These are phyloP conservation scores for Marsdenia floribunda DNA, from an alignment of 257 asterid species.

Conservation along the genomic window DNA sequence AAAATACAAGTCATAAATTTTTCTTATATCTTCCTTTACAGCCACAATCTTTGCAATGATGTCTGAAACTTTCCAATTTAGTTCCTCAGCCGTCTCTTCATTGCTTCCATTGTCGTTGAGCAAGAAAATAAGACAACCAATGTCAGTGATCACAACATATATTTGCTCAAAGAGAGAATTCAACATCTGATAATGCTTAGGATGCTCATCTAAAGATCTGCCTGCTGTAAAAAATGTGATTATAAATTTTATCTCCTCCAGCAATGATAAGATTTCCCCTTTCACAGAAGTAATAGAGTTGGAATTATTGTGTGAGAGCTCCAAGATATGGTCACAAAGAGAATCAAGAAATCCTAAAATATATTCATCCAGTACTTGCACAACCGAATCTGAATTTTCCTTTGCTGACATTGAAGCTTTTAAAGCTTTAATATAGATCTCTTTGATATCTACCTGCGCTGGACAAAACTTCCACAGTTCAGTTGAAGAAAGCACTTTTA, in stretches of 20 bases:
- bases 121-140: background rate
- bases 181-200: background rate
- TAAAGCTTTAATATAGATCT: background rate
- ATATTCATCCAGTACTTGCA: background rate
- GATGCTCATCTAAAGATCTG: background rate
- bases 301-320: background rate
- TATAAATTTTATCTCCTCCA: background rate
- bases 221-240: background rate
- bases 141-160: background rate
- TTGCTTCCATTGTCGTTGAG: too few relatives aligned
- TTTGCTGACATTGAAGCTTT: constrained; percentile 4
- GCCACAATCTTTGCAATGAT: background rate
- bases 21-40: background rate
- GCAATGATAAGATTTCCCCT: too few relatives aligned
- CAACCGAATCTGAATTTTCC: too few relatives aligned
- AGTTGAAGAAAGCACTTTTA: background rate
- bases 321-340: background rate
- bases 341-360: background rate
- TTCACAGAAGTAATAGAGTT: too few relatives aligned
- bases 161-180: too few relatives aligned
- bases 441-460: background rate
- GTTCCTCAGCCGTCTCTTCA: background rate
- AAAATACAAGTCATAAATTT: too few relatives aligned
- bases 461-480: background rate
- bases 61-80: too few relatives aligned